A percentile compares a stretch with the other conserved stretches of the same genome.
Evolutionary conservation across 1,284 basidiomycete genomes (phyloP).

Genomic region (Moesziomyces sp.): DNA sequence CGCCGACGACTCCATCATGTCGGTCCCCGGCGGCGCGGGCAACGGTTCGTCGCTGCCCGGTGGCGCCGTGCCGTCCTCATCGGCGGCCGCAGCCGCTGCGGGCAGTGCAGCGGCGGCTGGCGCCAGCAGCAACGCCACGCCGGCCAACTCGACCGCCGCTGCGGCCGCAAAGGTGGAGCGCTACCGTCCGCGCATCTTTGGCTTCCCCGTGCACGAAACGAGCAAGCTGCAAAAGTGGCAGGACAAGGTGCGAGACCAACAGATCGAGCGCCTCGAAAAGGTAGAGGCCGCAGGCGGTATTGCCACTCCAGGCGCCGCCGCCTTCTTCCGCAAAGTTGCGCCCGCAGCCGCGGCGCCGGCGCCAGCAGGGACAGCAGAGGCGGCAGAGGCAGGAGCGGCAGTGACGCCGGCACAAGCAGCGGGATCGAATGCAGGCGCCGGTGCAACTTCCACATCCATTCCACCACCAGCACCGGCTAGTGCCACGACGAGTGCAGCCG

Average conservation of each 20-base stretch:
- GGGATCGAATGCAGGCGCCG: neutral
- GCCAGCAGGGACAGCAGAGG: slow-evolving; percentile 2
- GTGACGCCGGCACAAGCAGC: slow-evolving; percentile 1
- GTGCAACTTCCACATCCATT: slow-evolving; percentile 2
- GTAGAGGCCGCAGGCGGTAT: slow-evolving; percentile 47
- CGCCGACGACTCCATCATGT: slow-evolving; percentile 49
- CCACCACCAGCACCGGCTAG: neutral
- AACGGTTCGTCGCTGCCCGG: slow-evolving; percentile 20
- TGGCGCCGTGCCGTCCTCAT: slow-evolving; percentile 4
- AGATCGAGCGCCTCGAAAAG: slow-evolving; percentile 54
- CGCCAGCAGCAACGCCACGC: slow-evolving; percentile 7
- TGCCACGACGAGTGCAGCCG: neutral
- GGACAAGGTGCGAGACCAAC: slow-evolving; percentile 54
- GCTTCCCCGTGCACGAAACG: slow-evolving; percentile 66
- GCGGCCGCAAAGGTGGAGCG: slow-evolving; percentile 59
- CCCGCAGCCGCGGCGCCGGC: neutral
- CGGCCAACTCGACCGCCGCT: slow-evolving; percentile 36
- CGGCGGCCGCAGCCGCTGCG: slow-evolving; percentile 16
- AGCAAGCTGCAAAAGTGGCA: slow-evolving; percentile 66
- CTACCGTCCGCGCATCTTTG: slow-evolving; percentile 65
- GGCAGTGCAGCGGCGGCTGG: slow-evolving; percentile 10
- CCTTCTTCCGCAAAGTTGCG: slow-evolving; percentile 35
- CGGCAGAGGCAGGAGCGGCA: neutral
- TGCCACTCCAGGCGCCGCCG: slow-evolving; percentile 34
- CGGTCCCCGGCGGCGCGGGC: slow-evolving; percentile 18